Evolutionary conservation across 1,284 basidiomycete species (phyloP).

Genomic region (Hortiboletus rubellus): DNA sequence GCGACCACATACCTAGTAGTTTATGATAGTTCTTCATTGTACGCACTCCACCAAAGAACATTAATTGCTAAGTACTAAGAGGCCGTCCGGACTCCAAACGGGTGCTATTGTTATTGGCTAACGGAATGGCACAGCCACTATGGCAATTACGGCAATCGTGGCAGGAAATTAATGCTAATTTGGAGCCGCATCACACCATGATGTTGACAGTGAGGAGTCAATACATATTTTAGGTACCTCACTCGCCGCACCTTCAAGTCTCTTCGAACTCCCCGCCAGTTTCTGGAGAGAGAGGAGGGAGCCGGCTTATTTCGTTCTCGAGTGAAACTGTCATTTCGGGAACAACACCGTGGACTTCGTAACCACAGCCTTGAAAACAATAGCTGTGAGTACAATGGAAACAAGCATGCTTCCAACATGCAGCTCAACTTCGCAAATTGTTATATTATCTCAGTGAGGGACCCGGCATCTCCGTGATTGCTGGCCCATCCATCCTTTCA

Average conservation of each 20-base stretch:
- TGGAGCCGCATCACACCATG: not conserved
- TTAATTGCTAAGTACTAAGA: too few species aligned
- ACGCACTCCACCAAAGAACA: too few species aligned
- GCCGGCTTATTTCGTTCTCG: not conserved
- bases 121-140: constrained; percentile 10
- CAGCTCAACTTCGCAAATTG: constrained; percentile 17
- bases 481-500: constrained; percentile 27
- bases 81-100: not conserved
- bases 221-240: not conserved
- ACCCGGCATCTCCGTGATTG: constrained; percentile 25
- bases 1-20: too few species aligned
- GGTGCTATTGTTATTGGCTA: not conserved
- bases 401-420: constrained; percentile 33
- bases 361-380: constrained; percentile 33
- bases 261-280: not conserved
- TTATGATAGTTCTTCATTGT: not conserved
- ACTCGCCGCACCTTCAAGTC: not conserved
- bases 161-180: too few species aligned
- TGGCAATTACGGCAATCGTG: constrained; percentile 4
- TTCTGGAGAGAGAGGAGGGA: not conserved
- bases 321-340: constrained; percentile 8
- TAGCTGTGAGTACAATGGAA: constrained; percentile 34
- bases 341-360: constrained; percentile 23
- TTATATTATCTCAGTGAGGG: constrained; percentile 25
- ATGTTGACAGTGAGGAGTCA: not conserved